These are phyloP conservation scores for Penicillium antarcticum DNA, from an alignment of 495 filamentous ascomycete species.

Conservation along the genomic window DNA sequence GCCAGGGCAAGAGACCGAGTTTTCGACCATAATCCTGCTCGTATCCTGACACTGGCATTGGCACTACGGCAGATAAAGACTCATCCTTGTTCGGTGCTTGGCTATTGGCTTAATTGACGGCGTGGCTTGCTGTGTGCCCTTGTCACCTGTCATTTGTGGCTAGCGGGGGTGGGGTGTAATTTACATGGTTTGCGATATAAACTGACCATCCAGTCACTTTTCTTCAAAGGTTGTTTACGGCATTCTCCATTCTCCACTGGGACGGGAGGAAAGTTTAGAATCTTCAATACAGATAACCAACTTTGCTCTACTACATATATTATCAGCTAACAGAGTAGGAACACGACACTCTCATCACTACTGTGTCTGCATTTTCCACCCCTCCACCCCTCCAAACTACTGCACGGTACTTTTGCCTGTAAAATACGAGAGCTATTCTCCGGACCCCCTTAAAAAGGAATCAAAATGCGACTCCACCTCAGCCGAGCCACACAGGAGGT, in stretches of 20 bases:
- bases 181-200: no score
- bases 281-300: no score
- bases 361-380: not conserved
- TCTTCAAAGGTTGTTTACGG: no score
- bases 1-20: no score
- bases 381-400: not conserved
- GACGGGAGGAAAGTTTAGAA: not conserved
- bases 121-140: not conserved
- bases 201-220: no score
- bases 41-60: no score
- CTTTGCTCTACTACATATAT: no score
- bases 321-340: no score
- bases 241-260: no score
- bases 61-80: no score
- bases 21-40: no score
- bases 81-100: no score
- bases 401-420: constrained; percentile 15
- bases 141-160: constrained; percentile 5
- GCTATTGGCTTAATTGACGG: not conserved
- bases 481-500: constrained; percentile 4
- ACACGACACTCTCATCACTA: not conserved
- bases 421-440: not conserved
- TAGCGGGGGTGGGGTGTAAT: constrained; percentile 1
- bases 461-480: constrained; percentile 1
- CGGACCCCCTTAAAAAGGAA: not conserved